Conservation (phyloP, 139 green algal species). For the Pycnococcus provasolii region DNA sequence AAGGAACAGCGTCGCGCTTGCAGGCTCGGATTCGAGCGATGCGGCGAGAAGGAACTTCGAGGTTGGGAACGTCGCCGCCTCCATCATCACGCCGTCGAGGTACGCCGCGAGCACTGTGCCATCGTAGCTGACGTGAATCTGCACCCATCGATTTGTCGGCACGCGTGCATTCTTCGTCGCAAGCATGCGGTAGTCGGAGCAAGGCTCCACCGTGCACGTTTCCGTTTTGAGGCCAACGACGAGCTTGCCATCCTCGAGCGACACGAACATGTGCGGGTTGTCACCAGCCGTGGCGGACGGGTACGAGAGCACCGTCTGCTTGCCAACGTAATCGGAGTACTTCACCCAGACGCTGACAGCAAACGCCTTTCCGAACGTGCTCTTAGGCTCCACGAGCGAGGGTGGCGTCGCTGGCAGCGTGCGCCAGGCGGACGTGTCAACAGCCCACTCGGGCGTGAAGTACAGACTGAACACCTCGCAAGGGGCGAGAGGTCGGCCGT, state of each 20-base stretch:
- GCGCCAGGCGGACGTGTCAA: neutral
- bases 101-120: neutral
- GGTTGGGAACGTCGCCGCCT: neutral
- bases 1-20: neutral
- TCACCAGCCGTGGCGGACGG: neutral
- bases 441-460: conserved; percentile 5
- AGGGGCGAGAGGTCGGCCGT: neutral
- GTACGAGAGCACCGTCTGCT: neutral
- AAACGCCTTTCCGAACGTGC: neutral
- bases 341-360: neutral
- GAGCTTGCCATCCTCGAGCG: neutral
- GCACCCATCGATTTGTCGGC: neutral
- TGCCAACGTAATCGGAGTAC: neutral
- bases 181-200: neutral
- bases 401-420: neutral
- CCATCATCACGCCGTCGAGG: neutral
- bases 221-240: neutral
- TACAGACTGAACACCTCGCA: conserved; percentile 15
- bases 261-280: neutral
- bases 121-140: neutral
- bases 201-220: neutral
- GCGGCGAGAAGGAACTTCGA: neutral
- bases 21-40: neutral
- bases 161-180: neutral
- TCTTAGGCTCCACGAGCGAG: neutral